Percentiles rank a stretch among this genome's conserved stretches.
phyloP scores from a whole-genome alignment of 1,139 yeast species.

The Lodderomyces elongisporus region DNA sequence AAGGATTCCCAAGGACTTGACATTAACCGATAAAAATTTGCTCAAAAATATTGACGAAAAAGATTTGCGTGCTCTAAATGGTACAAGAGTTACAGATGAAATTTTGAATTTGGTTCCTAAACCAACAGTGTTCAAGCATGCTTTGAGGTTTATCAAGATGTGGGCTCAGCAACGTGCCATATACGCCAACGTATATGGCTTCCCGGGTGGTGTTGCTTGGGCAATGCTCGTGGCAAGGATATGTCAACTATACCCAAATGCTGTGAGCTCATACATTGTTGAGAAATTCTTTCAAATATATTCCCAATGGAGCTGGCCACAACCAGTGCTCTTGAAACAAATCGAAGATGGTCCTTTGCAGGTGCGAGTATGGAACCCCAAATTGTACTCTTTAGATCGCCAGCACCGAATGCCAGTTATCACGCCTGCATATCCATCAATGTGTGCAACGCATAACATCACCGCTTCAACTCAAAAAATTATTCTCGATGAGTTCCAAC shows the following conservation, averaged over 20 bases:
- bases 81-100: slow-evolving; percentile 97
- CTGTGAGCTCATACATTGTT: slow-evolving; percentile 86
- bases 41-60: slow-evolving; percentile 83
- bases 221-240: slow-evolving; percentile 97
- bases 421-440: slow-evolving; percentile 98
- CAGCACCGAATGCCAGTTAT: slow-evolving; percentile 97
- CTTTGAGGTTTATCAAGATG: slow-evolving; percentile 83
- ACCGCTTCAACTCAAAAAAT: slow-evolving; percentile 81
- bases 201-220: slow-evolving; percentile 99
- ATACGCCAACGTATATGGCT: slow-evolving; percentile 91
- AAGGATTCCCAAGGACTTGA: slow-evolving; percentile 68
- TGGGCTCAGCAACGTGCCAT: slow-evolving; percentile 97
- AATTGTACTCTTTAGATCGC: slow-evolving; percentile 79
- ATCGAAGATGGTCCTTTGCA: slow-evolving; percentile 97
- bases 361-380: slow-evolving; percentile 96
- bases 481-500: slow-evolving; percentile 65
- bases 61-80: slow-evolving; percentile 84
- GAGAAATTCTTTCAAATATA: slow-evolving; percentile 83
- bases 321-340: slow-evolving; percentile 85
- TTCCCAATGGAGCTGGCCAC: slow-evolving; percentile 97
- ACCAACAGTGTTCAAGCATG: slow-evolving; percentile 88
- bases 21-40: slow-evolving; percentile 76
- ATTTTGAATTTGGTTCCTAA: slow-evolving; percentile 85
- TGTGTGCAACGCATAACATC: slow-evolving; percentile 98
- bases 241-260: slow-evolving; percentile 94